Evolutionary conservation across 2,329 filamentous ascomycete species (phyloP), one percentile per base, ranked within the genome.

Genomic region (Didymella keratinophila): DNA sequence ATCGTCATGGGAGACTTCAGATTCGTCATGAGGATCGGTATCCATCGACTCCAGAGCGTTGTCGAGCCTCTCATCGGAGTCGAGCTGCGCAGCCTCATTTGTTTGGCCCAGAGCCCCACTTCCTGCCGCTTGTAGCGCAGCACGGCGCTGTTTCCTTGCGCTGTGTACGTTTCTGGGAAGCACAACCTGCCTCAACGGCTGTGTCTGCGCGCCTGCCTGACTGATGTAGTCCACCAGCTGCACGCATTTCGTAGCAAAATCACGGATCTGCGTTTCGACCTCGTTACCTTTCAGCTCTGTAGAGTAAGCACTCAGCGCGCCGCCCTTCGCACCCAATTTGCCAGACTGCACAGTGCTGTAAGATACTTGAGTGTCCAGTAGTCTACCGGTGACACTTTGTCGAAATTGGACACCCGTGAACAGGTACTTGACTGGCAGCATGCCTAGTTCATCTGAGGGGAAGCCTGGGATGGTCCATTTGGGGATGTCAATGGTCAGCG

Each of bases 371-470:
- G 53, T 57, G 8, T 57, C 60, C 5, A 64, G 41, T 11, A 71
- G 52, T 4, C 48, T 44, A 1, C 67, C 68, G 4, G 28, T 50
- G 21, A 71, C 60, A 20, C 56, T 62, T 47, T 77, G 71, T 3
- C 66, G 60, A 44, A 75, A 70, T 36, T 67, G 65, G 3, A 76
- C 63, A 18, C 69, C 70, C 1, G 68, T 66, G 53, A 75, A 75
- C 41, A 73, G 52, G 32, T 72, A 77, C 10, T 60, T 68, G 23
- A 72, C 57, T 5, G 50, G 49, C 9, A 43, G 42, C 37, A 56
- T 44, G 12, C 60, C 63, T 14, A 61, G 56, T 0, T 46, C 45
- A 16, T 62, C 25, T 14, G 46, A 32, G 14, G 37, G 39, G 27
- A 49, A 58, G 18, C 65, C 69, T 4, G 60, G 63, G 5, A 76